Base-by-base conservation (phyloP, 495 filamentous ascomycete genomes). In the Friedmanniomyces simplex region DNA sequence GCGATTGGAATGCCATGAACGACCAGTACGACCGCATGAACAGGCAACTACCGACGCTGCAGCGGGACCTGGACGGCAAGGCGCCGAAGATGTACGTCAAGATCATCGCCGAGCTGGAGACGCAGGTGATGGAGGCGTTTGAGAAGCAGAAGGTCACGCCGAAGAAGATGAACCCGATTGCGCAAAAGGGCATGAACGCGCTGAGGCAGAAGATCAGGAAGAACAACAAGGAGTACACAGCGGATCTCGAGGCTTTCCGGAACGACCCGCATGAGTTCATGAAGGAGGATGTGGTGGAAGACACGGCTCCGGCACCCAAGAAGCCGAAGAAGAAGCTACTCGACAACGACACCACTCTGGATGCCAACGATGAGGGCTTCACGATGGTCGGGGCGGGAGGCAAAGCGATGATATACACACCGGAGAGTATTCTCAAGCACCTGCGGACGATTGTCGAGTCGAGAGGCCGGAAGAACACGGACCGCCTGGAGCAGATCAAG, bases 141-240 rank as follows among this genome's bases (percentile, higher is more conserved):
- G 79, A 86, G 66, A 96, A 96, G 76, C 89, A 95, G 71, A 99
- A 97, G 76, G 86, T 91, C 60, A 85, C 89, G 7, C 85, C 86
- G 50, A 95, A 94, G 83, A 97, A 96, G 79, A 95, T 97, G 91
- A 99, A 96, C 72, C 88, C 91, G 41, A 89, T 86, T 68, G 94
- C 90, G 66, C 84, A 89, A 57, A 87, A 89, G 75, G 89, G 90
- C 66, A 80, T 99, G 64, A 99, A 96, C 67, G 87, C 89, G 50
- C 86, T 97, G 62, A 95, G 96, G 76, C 93, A 99, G 73, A 84
- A 85, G 71, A 88, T 97, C 76, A 88, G 91, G 81, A 95, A 94
- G 77, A 94, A 91, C 76, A 97, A 95, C 81, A 91, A 95, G 75
- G 90, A 95, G 34, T 94, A 95, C 69, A 78, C 86, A 65, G 75